Evolutionary conservation across 768 basidiomycete species (phyloP), one percentile per base, ranked within the genome.

Genomic region (Hericium alpestre): DNA sequence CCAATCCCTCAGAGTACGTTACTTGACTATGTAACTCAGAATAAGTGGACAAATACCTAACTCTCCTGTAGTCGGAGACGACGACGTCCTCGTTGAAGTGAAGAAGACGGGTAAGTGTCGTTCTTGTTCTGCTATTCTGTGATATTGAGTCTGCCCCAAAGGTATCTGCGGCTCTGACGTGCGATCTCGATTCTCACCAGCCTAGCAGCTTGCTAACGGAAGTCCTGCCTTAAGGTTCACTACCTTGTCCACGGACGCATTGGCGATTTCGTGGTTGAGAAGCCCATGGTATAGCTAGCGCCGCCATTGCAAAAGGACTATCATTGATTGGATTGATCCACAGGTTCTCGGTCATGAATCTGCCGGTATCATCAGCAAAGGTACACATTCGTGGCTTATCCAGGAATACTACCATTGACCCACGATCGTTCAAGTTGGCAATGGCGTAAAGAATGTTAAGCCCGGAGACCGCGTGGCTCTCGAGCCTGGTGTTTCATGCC

Each of bases 281-380:
- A 78, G 39, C 90, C 91, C 0, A 93, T 92, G 86, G 89, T 86
- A 64, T 23, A 65, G 57, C 32, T 32, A 32, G 32, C 32, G 6
- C 32, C 8, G 32, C 32, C 32, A 32, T 32, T 32, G 32, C 32
- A 32, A 9, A 7, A 32, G 9, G 32, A 32, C 32, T 32, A 9
- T 32, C 32, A 10, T 32, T 32, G 32, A 32, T 32, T 32, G 9
- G 32, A 32, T 9, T 41, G 38, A 16, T 39, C 22, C 20, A 4
- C 37, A 90, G 92, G 87, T 93, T 51, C 83, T 97, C 47, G 95
- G 95, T 18, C 95, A 98, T 66, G 95, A 98, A 73, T 92, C 91
- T 2, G 76, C 91, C 25, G 93, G 92, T 11, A 71, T 92, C 51
- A 71, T 96, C 52, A 74, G 72, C 56, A 86, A 84, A 74, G 79